phyloP scores from a whole-genome alignment of 805 yeast species.

The Ogataea dorogensis region DNA sequence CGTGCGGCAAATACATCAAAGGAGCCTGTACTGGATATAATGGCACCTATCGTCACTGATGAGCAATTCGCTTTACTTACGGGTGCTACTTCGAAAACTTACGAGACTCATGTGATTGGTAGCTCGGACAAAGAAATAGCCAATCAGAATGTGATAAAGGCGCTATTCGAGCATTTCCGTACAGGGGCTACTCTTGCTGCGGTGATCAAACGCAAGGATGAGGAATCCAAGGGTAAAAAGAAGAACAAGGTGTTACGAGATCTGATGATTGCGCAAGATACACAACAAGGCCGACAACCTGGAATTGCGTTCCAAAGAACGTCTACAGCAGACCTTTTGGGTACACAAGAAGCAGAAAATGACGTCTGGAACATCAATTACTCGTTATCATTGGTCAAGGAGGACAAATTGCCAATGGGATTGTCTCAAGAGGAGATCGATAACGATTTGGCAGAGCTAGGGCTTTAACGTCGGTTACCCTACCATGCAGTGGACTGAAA shows the following conservation, averaged over 20 bases:
- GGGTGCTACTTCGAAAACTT: conserved; percentile 26
- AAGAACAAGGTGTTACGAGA: conserved; percentile 14
- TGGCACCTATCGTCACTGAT: conserved; percentile 31
- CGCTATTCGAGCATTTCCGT: conserved; percentile 17
- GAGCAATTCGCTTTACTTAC: conserved; percentile 35
- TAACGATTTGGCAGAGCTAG: conserved; percentile 22
- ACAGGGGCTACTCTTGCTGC: conserved; percentile 10
- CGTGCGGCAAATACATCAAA: background rate
- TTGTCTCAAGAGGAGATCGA: conserved; percentile 30
- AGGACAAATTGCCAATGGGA: conserved; percentile 30
- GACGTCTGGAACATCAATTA: conserved; percentile 18
- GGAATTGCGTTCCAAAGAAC: conserved; percentile 5
- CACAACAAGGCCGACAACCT: conserved; percentile 5
- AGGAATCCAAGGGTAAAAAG: conserved; percentile 10
- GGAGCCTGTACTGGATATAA: conserved; percentile 28
- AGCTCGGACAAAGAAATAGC: conserved; percentile 21
- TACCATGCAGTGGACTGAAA: conserved; percentile 13
- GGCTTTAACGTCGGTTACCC: conserved; percentile 9
- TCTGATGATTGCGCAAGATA: conserved; percentile 10
- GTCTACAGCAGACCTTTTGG: conserved; percentile 10
- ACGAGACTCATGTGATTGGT: conserved; percentile 25
- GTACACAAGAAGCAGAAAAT: conserved; percentile 6
- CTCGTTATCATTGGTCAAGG: conserved; percentile 24
- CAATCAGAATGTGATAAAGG: conserved; percentile 22
- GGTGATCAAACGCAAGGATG: conserved; percentile 10